Percentiles rank a stretch among this genome's conserved stretches.
phyloP scores from a whole-genome alignment of 495 filamentous ascomycete species.

The Hypoxylon intermedium region DNA sequence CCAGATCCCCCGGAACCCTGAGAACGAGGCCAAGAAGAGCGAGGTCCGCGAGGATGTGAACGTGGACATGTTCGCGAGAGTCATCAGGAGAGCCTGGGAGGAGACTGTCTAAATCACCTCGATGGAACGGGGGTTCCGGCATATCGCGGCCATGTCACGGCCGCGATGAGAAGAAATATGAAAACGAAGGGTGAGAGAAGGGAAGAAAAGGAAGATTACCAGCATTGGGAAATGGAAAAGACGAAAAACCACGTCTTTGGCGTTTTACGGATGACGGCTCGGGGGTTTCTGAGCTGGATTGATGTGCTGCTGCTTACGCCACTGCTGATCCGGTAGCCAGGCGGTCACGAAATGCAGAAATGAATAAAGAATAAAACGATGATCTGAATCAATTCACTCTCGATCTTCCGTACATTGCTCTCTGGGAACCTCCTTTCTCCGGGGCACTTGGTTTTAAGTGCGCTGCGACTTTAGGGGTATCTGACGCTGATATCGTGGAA shows the following conservation, averaged over 20 bases:
- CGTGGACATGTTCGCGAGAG: slow-evolving; percentile 84
- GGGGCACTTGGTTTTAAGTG: too few relatives aligned
- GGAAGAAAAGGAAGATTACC: slow-evolving; percentile 8
- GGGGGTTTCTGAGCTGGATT: slow-evolving; percentile 9
- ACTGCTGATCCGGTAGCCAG: slow-evolving; percentile 16
- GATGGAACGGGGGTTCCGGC: too few relatives aligned
- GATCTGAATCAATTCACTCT: slow-evolving; percentile 31
- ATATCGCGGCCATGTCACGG: slow-evolving; percentile 3
- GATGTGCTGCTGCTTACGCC: too few relatives aligned
- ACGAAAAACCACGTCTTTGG: slow-evolving; percentile 19
- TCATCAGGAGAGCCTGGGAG: slow-evolving; percentile 89
- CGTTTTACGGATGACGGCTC: slow-evolving; percentile 29
- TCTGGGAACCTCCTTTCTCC: too few relatives aligned
- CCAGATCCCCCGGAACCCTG: slow-evolving; percentile 87
- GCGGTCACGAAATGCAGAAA: slow-evolving; percentile 23
- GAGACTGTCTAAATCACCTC: slow-evolving; percentile 68
- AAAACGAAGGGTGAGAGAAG: slow-evolving; percentile 25
- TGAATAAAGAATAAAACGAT: slow-evolving; percentile 29
- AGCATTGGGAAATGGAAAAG: slow-evolving; percentile 26
- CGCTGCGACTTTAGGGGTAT: too few relatives aligned
- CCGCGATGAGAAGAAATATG: not conserved
- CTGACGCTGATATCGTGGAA: too few relatives aligned
- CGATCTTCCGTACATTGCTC: too few relatives aligned
- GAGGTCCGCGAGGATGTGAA: slow-evolving; percentile 95
- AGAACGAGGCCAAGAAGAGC: slow-evolving; percentile 97